Evolutionary conservation across 2,329 filamentous ascomycete genomes (phyloP), one percentile per base, ranked within the genome.

Genomic region (Magnaporthales sp.): DNA sequence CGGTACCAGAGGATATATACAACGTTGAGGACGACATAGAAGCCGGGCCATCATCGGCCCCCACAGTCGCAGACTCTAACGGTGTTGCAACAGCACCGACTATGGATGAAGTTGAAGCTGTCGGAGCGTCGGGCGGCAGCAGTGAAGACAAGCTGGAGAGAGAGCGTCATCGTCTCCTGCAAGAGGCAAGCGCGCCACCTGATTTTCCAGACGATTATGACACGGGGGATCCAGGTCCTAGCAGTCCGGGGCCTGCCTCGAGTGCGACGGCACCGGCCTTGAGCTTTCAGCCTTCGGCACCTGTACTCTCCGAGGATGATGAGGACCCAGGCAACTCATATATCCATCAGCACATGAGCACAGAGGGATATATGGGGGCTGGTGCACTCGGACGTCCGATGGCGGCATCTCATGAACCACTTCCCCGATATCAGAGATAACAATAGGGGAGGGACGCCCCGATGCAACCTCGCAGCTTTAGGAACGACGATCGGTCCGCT

Each of bases 101-200:
- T 0, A 73, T 81, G n/a, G 80, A 80, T 22, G 81, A 83, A 8
- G 65, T 86, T 4, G 69, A 54, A 15, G 32, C 46, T n/a, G 8
- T 30, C 10, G 51, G 38, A 22, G 38, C 66, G 22, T 11, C 65
- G 13, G 32, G 24, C 19, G 64, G 62, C 11, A 6, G 15, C 24
- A 15, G 30, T 27, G 91, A 95, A 66, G 93, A 96, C 75, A 95
- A 96, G 75, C 87, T 89, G 71, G 92, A 96, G 74, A 79, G 92
- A 7, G 90, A 93, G 74, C 82, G 88, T 24, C 84, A 80, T 67
- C 81, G 88, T 51, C 75, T 91, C n/a, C 79, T 90, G 68, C 79
- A 82, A 65, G 84, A 90, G 72, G 86, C 85, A 8, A 90, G 88
- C 74, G 85, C 86, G 9, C 89, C 89, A 4, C 83, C 83, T 3